Conservation (phyloP, 2,329 filamentous ascomycete genomes). For the Trichoderma simmonsii region DNA sequence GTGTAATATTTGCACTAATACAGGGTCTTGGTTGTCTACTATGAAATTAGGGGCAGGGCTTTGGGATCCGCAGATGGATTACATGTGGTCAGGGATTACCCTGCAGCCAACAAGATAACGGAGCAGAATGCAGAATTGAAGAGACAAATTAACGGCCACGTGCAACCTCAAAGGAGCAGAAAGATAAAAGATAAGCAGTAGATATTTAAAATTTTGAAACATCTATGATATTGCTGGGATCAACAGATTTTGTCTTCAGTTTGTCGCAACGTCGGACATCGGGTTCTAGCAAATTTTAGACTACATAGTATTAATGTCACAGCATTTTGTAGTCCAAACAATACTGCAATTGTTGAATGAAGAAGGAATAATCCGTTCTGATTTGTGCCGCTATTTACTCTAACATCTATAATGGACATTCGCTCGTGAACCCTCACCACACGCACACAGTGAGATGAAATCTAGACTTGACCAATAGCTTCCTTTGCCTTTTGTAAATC, state of each 20-base stretch:
- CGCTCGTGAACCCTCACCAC: background rate
- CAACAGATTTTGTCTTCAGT: background rate
- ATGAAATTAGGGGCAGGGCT: background rate
- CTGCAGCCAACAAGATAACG: background rate
- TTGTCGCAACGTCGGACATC: background rate
- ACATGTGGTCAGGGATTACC: background rate
- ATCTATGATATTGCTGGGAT: background rate
- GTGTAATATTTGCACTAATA: background rate
- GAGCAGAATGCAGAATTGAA: no score
- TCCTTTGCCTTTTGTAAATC: background rate
- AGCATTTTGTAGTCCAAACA: background rate
- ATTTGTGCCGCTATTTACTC: background rate
- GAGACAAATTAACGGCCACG: background rate
- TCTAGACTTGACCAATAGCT: background rate
- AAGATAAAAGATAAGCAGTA: no score
- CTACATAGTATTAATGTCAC: background rate
- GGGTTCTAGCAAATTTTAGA: accelerated
- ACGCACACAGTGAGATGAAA: background rate
- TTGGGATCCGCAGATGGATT: background rate
- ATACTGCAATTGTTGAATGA: background rate
- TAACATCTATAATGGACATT: background rate
- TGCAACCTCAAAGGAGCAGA: no score
- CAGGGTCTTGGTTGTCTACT: background rate
- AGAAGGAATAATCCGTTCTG: background rate
- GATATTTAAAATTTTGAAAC: no score